These are phyloP conservation scores for Citrullus colocynthis DNA, from an alignment of 306 rosid genomes.

Conservation along the genomic window DNA sequence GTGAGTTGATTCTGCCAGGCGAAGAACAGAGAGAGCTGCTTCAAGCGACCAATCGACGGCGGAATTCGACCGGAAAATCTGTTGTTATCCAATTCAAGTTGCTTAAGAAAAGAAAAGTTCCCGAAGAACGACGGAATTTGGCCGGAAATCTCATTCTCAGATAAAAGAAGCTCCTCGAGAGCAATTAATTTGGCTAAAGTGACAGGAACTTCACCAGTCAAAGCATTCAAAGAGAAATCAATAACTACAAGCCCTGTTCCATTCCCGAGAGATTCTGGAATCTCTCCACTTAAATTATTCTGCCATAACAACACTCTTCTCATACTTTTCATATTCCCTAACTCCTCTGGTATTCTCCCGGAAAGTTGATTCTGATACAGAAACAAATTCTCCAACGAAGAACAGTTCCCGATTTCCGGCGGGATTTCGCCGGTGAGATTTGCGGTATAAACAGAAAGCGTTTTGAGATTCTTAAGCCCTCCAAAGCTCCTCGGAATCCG, in stretches of 20 bases:
- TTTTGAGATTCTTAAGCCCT: conserved; percentile 52
- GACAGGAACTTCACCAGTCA: conserved; percentile 52
- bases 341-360: conserved; percentile 54
- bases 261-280: conserved; percentile 64
- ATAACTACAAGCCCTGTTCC: conserved; percentile 47
- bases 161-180: conserved; percentile 68
- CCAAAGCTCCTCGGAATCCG: conserved; percentile 67
- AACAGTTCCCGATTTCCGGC: conserved; percentile 61
- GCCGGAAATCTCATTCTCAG: conserved; percentile 60
- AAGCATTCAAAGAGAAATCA: conserved; percentile 75
- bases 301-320: conserved; percentile 64
- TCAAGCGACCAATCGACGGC: conserved; percentile 50
- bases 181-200: conserved; percentile 38
- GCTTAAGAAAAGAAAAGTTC: conserved; percentile 58
- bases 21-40: conserved; percentile 64
- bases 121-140: conserved; percentile 60
- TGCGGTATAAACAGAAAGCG: conserved; percentile 72
- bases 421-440: conserved; percentile 75
- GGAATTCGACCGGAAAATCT: conserved; percentile 66
- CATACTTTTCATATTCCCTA: conserved; percentile 54
- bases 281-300: conserved; percentile 57
- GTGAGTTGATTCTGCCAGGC: conserved; percentile 85
- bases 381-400: conserved; percentile 63
- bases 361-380: conserved; percentile 73
- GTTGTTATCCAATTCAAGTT: conserved; percentile 90